A percentile compares a stretch with the other conserved stretches of the same genome.
Conservation (phyloP, 2,329 filamentous ascomycete genomes). For the Colletotrichum noveboracense region DNA sequence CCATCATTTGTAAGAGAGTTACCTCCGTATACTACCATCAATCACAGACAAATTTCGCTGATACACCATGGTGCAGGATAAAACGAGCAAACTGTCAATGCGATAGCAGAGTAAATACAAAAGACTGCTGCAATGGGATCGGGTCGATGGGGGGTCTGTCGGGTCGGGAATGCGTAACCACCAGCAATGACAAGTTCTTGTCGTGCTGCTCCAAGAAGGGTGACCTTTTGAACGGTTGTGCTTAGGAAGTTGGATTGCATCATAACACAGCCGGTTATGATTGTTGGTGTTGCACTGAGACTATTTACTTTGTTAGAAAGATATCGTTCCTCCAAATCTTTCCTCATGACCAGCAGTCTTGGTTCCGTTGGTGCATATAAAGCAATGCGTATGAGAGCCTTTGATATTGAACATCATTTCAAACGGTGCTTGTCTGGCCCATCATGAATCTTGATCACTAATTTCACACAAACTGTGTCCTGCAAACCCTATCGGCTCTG, state of each 20-base stretch:
- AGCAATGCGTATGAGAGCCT: no score
- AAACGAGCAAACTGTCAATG: not conserved
- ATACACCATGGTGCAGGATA: not conserved
- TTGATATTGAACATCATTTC: no score
- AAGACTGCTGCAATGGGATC: not conserved
- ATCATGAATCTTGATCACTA: no score
- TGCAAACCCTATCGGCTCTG: not conserved
- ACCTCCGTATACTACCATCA: not conserved
- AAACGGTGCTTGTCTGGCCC: no score
- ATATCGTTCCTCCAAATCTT: no score
- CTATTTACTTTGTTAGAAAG: no score
- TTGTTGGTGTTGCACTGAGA: no score
- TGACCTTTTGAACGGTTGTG: not conserved
- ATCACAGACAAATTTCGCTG: not conserved
- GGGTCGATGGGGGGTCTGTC: not conserved
- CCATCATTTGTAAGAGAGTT: not conserved
- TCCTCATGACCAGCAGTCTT: no score
- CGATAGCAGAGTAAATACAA: not conserved
- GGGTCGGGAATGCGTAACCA: not conserved
- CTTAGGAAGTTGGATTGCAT: no score
- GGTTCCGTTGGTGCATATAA: no score
- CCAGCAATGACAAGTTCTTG: not conserved
- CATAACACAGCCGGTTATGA: no score
- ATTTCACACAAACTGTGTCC: no score
- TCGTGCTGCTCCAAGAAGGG: not conserved